These are phyloP conservation scores for Apiotrichum mycotoxinovorans DNA, from an alignment of 1,284 basidiomycete species.

Conservation along the genomic window DNA sequence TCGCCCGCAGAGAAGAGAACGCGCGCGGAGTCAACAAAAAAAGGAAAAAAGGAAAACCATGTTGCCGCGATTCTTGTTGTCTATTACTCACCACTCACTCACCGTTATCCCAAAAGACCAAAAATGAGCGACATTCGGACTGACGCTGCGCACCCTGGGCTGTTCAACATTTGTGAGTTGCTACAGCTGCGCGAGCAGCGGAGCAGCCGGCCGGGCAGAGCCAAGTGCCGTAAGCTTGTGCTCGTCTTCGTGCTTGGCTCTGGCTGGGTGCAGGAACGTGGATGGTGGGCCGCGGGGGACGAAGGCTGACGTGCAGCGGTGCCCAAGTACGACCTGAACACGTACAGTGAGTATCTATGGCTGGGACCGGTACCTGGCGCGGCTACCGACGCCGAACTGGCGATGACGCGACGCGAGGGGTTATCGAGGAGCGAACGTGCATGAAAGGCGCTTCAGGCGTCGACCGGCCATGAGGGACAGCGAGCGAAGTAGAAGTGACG, in stretches of 20 bases:
- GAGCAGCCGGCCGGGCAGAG: background rate
- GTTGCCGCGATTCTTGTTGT: too few relatives aligned
- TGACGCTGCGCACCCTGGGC: background rate
- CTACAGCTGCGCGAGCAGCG: background rate
- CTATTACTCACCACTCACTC: background rate
- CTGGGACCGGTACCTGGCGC: background rate
- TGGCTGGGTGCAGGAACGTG: background rate
- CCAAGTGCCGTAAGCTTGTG: background rate
- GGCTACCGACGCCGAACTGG: background rate
- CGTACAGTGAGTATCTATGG: slow-evolving; percentile 27
- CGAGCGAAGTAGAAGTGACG: too few relatives aligned
- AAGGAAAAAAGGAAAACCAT: too few relatives aligned
- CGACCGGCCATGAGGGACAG: too few relatives aligned
- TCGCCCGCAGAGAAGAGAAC: too few relatives aligned
- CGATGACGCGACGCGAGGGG: background rate
- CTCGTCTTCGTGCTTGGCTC: too few relatives aligned
- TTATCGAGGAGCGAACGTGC: too few relatives aligned
- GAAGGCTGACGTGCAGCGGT: slow-evolving; percentile 23
- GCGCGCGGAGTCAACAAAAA: too few relatives aligned
- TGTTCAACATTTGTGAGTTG: background rate
- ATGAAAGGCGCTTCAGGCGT: too few relatives aligned
- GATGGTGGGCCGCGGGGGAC: background rate
- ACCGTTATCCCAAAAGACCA: background rate
- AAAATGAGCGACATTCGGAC: slow-evolving; percentile 1
- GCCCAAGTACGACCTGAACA: slow-evolving; percentile 39